Evolutionary conservation across 208 protist genomes (phyloP).

Genomic region (Naegleria gruberi): DNA sequence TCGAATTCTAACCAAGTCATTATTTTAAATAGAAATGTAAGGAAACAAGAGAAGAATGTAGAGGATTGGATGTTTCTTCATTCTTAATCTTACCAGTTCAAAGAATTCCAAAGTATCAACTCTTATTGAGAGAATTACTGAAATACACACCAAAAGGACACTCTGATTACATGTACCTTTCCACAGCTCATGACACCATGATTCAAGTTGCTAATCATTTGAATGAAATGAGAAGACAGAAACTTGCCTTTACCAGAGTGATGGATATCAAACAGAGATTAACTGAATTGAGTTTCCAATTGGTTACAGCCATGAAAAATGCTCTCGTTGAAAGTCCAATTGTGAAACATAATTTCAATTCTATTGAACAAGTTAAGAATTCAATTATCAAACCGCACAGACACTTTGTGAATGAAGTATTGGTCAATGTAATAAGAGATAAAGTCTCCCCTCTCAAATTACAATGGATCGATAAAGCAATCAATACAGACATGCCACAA

Average conservation of each 20-base stretch:
- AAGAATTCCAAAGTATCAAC: slow-evolving; percentile 14
- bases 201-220: slow-evolving; percentile 5
- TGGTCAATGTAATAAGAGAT: background rate
- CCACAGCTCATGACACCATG: background rate
- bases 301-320: background rate
- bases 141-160: slow-evolving; percentile 8
- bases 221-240: background rate
- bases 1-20: background rate
- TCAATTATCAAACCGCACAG: background rate
- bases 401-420: background rate
- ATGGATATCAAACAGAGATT: background rate
- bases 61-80: background rate
- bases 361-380: background rate
- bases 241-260: background rate
- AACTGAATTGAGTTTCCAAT: background rate
- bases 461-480: background rate
- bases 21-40: slow-evolving; percentile 3
- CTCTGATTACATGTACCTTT: background rate
- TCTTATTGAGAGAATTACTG: background rate
- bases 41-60: background rate
- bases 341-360: background rate
- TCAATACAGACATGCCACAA: background rate
- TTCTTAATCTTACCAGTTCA: slow-evolving; percentile 16
- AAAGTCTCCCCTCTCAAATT: background rate
- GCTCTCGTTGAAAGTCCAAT: background rate